These are phyloP conservation scores for Coprinopsis cinerea DNA, from an alignment of 768 basidiomycete genomes.

Conservation along the genomic window DNA sequence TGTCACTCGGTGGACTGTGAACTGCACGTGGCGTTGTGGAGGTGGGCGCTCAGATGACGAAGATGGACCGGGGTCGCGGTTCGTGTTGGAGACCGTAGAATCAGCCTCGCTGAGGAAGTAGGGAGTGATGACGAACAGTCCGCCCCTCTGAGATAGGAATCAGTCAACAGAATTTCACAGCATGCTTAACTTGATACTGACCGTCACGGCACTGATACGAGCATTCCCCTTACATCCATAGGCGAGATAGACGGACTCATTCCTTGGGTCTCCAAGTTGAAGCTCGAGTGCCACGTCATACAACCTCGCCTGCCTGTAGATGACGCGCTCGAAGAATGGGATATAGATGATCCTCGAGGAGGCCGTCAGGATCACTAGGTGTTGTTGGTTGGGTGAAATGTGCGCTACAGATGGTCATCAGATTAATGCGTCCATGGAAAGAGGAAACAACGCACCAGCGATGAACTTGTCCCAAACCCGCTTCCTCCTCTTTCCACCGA, in stretches of 20 bases:
- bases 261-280: constrained; percentile 34
- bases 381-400: constrained; percentile 43
- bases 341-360: constrained; percentile 38
- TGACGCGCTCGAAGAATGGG: constrained; percentile 34
- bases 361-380: constrained; percentile 34
- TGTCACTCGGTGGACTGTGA: constrained; percentile 8
- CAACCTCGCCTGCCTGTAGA: constrained; percentile 18
- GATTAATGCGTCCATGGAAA: not conserved
- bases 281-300: constrained; percentile 32
- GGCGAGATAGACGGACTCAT: constrained; percentile 42
- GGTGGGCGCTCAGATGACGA: no score
- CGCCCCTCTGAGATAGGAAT: constrained; percentile 17
- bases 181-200: constrained; percentile 17
- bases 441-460: constrained; percentile 31
- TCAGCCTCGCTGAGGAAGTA: constrained; percentile 1
- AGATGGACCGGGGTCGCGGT: no score
- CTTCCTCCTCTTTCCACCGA: not conserved
- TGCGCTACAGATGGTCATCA: constrained; percentile 27
- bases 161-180: not conserved
- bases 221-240: constrained; percentile 29
- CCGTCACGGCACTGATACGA: constrained; percentile 42
- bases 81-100: not conserved
- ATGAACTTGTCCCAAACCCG: constrained; percentile 37
- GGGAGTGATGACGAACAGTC: constrained; percentile 18
- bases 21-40: constrained; percentile 6